phyloP scores from a whole-genome alignment of 2,329 filamentous ascomycete genomes.

The Nannizziopsis arthrosporioides region DNA sequence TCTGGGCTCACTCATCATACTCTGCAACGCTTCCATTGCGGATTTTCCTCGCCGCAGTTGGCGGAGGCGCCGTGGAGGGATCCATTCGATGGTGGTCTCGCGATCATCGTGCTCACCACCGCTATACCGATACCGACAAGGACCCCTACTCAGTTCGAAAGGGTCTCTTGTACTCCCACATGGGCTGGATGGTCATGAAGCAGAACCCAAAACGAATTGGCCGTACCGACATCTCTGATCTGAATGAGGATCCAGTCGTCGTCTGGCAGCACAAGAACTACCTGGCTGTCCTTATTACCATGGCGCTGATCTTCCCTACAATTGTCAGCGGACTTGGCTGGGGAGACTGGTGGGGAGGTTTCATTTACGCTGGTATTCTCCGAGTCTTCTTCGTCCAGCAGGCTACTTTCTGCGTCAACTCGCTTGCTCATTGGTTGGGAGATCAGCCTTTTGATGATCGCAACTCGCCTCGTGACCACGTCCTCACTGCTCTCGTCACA shows the following conservation, averaged over 20 bases:
- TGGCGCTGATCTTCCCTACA: constrained; percentile 65
- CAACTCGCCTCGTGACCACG: constrained; percentile 79
- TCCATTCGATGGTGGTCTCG: constrained; percentile 84
- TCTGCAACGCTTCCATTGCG: constrained; percentile 64
- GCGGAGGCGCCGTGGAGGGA: constrained; percentile 72
- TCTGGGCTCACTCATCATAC: constrained; percentile 80
- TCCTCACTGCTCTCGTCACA: constrained; percentile 73
- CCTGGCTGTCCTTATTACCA: constrained; percentile 64
- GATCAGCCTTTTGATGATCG: constrained; percentile 89
- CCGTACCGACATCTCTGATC: constrained; percentile 74
- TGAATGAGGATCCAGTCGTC: constrained; percentile 76
- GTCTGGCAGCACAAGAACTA: constrained; percentile 83
- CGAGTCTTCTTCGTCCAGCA: constrained; percentile 85
- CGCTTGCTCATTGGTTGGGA: constrained; percentile 78
- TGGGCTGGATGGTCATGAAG: constrained; percentile 90
- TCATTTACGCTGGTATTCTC: constrained; percentile 74
- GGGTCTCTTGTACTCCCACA: constrained; percentile 69
- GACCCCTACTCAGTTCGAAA: constrained; percentile 86
- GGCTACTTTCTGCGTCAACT: constrained; percentile 89
- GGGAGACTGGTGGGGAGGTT: constrained; percentile 71
- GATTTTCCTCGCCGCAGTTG: constrained; percentile 70
- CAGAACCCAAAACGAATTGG: constrained; percentile 84
- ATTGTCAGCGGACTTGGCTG: constrained; percentile 65
- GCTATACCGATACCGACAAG: constrained; percentile 86
- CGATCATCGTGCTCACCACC: constrained; percentile 77